Percentiles rank a stretch among this genome's conserved stretches.
Conservation (phyloP, 176 grass and related monocot species). For the Aegilops sharonensis region DNA sequence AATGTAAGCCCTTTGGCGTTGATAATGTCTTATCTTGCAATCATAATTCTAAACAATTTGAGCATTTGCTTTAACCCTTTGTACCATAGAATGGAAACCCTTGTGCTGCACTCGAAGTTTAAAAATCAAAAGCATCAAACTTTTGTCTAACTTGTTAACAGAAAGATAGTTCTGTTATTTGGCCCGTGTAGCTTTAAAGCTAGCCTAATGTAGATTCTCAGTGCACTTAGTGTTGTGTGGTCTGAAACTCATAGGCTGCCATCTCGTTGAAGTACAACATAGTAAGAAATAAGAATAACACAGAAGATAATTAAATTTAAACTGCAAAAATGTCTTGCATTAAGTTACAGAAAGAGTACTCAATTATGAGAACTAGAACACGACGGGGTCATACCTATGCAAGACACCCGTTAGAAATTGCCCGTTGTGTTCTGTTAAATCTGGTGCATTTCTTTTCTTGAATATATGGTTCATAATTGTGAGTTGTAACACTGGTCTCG, state of each 20-base stretch:
- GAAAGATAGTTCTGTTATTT: background rate
- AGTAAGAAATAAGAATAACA: background rate
- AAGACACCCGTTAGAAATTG: background rate
- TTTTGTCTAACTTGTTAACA: background rate
- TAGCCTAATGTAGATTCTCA: background rate
- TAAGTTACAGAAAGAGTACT: no score
- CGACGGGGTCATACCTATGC: background rate
- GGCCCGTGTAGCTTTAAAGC: background rate
- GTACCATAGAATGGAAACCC: background rate
- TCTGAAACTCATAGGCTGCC: background rate
- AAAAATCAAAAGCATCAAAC: background rate
- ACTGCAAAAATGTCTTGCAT: no score
- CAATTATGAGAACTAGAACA: no score
- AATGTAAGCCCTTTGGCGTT: background rate
- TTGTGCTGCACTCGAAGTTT: background rate
- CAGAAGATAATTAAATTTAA: background rate
- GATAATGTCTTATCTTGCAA: background rate
- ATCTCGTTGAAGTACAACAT: background rate
- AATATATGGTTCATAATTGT: background rate
- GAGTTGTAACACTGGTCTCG: background rate
- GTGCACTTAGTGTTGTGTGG: background rate
- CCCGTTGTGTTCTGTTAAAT: background rate
- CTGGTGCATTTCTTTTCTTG: background rate
- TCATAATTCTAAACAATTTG: background rate
- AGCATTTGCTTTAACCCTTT: background rate